phyloP scores from a whole-genome alignment of 2,329 filamentous ascomycete genomes.

The Phoma sp. region DNA sequence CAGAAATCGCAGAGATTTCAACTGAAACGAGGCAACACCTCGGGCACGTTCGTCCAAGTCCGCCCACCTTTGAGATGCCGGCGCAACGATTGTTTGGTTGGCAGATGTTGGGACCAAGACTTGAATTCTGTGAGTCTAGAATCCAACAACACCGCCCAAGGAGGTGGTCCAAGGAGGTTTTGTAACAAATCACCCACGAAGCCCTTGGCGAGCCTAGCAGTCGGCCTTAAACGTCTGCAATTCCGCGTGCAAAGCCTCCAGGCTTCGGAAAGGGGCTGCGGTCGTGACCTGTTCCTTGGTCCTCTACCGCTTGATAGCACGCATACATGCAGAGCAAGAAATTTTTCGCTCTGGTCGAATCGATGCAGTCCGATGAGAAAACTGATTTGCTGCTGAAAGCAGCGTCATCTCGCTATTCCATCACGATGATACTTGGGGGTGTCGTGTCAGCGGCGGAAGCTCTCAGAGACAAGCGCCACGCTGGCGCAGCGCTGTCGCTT shows the following conservation, averaged over 20 bases:
- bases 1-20: constrained; percentile 30
- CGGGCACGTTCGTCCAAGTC: constrained; percentile 19
- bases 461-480: constrained; percentile 27
- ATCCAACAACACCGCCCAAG: constrained; percentile 1
- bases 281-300: constrained; percentile 12
- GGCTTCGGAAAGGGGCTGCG: constrained; percentile 36
- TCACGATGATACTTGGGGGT: background rate
- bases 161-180: background rate
- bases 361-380: constrained; percentile 8
- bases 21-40: constrained; percentile 23
- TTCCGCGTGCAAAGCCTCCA: constrained; percentile 9
- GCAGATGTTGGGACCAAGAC: constrained; percentile 3
- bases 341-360: constrained; percentile 1
- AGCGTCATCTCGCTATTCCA: constrained; percentile 8
- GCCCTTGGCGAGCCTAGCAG: constrained; percentile 35
- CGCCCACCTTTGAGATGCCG: background rate
- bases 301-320: background rate
- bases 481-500: constrained; percentile 23
- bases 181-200: constrained; percentile 21
- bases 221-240: constrained; percentile 29
- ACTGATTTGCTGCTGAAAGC: background rate
- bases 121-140: constrained; percentile 15
- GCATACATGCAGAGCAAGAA: background rate
- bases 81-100: constrained; percentile 13
- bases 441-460: constrained; percentile 17